phyloP scores from a whole-genome alignment of 2,329 filamentous ascomycete species.

The Elsinoe ampelina region DNA sequence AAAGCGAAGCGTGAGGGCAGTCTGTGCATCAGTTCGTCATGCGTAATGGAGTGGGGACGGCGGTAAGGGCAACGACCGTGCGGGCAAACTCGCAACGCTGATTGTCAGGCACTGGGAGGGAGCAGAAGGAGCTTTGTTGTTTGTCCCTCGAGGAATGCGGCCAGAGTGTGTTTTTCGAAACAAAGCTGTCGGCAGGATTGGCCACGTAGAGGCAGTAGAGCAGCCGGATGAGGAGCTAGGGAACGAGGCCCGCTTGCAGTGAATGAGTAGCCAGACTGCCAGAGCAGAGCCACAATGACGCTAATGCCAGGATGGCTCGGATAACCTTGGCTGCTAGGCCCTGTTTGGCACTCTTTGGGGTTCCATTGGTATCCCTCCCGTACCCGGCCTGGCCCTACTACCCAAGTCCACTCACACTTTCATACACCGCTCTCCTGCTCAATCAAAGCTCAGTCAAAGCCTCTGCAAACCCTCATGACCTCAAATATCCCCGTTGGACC shows the following conservation, averaged over 20 bases:
- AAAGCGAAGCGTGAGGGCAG: background rate
- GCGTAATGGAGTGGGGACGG: background rate
- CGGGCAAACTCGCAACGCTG: background rate
- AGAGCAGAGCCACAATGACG: too few species aligned
- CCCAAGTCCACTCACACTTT: background rate
- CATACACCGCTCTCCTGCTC: background rate
- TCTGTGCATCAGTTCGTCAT: slow-evolving; percentile 10
- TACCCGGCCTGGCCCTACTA: background rate
- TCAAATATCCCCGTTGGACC: slow-evolving; percentile 2
- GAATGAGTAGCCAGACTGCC: too few species aligned
- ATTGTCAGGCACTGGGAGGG: background rate
- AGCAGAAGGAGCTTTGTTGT: background rate
- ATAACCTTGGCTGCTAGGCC: too few species aligned
- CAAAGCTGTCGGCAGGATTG: too few species aligned
- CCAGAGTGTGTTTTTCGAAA: background rate
- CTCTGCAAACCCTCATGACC: background rate
- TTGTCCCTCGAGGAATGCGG: slow-evolving; percentile 1
- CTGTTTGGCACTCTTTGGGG: background rate
- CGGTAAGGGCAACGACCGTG: slow-evolving; percentile 4
- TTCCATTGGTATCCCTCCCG: background rate
- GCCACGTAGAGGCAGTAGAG: too few species aligned
- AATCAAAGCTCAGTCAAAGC: background rate
- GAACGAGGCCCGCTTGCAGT: too few species aligned
- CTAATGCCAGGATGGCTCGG: too few species aligned
- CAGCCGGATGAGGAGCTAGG: too few species aligned